Base-by-base conservation (phyloP, 2,329 filamentous ascomycete species). In the Myriangium duriaei region DNA sequence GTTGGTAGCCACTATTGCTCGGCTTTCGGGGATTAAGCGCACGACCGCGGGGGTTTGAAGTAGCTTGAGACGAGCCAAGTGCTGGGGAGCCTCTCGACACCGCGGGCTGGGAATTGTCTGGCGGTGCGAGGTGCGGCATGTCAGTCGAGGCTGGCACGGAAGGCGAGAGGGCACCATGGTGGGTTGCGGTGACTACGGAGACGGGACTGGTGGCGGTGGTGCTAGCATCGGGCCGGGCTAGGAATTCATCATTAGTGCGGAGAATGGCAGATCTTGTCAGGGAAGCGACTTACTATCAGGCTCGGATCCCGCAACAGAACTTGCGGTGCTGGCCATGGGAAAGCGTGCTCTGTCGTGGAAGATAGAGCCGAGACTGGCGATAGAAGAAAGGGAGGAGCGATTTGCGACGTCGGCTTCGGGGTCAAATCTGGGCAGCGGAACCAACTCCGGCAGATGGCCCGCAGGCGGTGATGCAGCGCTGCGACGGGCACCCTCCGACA, bases 1-100 rank as follows among this genome's bases (percentile, higher is more conserved):
- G 91, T 28, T 79, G 74, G 28, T 81, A 87, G 58, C 83, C 91
- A 15, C 76, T 79, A 51, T 26, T 26, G 21, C 85, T 92, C 49
- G 91, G 78, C 43, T 85, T 72, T 45, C 85, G 69, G 55, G 83
- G 81, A 68, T 74, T 51, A 68, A 50, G 49, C 6, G 55, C 50
- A n/a, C 56, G 49, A 16, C 54, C 53, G 52, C 82, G 49, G 17
- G 51, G 21, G n/a, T 26, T 41, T n/a, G 36, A 32, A 2, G 32
- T 19, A 11, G 33, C 18, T 11, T 11, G 24, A 10, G 33, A 36
- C 6, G 32, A 15, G 7, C 26, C 14, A 13, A 33, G 32, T 34
- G 32, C 33, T 5, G 39, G 16, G 11, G 32, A 6, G 11, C 10
- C 10, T 10, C 12, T 6, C 11, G 12, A 15, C 17, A 15, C 18